Evolutionary conservation across 2,329 filamentous ascomycete species (phyloP).

Genomic region (Exophiala spinifera): DNA sequence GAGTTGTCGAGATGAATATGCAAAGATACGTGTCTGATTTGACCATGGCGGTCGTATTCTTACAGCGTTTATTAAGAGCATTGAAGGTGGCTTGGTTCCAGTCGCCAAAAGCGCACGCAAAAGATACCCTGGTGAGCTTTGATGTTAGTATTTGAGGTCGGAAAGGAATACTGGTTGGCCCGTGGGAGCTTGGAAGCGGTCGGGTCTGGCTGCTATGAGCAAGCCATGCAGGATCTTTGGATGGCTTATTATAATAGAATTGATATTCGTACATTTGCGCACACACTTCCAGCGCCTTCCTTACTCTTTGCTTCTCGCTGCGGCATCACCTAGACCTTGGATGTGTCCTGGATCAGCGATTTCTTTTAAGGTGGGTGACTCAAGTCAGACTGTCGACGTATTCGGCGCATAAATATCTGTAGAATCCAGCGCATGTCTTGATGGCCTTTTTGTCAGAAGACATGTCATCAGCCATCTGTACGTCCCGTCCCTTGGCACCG

Average conservation of each 20-base stretch:
- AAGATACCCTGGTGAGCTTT: background rate
- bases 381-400: constrained; percentile 16
- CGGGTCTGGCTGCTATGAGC: background rate
- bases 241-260: too few relatives aligned
- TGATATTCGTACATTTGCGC: too few relatives aligned
- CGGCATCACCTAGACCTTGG: too few relatives aligned
- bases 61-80: background rate
- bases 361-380: too few relatives aligned
- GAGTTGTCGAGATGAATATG: constrained; percentile 49
- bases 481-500: background rate
- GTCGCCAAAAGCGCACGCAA: background rate
- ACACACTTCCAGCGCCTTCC: too few relatives aligned
- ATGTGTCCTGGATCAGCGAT: too few relatives aligned
- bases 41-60: background rate
- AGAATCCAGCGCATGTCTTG: constrained; percentile 8
- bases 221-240: too few relatives aligned
- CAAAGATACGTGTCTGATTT: constrained; percentile 15
- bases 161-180: background rate
- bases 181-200: background rate
- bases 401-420: constrained; percentile 19
- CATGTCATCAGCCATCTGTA: background rate
- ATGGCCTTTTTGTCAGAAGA: background rate
- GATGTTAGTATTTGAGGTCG: background rate
- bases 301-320: too few relatives aligned
- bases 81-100: background rate